Evolutionary conservation across 257 asterid species (phyloP).

Genomic region (Solanum habrochaites): DNA sequence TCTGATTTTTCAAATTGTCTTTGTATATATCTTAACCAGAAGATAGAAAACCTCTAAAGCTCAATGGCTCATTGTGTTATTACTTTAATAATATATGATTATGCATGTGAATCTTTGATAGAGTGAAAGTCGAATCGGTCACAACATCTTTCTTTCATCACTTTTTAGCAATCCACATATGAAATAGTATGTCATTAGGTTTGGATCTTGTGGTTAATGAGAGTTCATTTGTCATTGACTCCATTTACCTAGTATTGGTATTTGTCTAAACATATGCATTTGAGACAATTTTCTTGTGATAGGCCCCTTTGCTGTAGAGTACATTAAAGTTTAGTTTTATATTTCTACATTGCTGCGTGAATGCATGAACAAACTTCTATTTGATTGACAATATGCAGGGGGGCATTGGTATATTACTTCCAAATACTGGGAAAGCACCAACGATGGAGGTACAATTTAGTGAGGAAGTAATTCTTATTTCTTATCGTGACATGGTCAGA

Average conservation of each 20-base stretch:
- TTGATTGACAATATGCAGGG: constrained; percentile 45
- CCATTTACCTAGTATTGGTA: neutral
- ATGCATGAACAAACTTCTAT: neutral
- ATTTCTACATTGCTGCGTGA: neutral
- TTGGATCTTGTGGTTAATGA: neutral
- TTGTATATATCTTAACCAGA: neutral
- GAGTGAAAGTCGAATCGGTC: neutral
- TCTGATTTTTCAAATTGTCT: neutral
- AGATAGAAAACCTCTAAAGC: neutral
- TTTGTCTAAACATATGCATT: neutral
- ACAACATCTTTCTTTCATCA: neutral
- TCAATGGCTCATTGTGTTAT: neutral
- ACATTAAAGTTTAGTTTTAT: neutral
- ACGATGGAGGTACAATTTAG: constrained; percentile 69
- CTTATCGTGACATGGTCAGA: neutral
- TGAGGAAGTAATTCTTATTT: neutral
- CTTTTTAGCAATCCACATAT: neutral
- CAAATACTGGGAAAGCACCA: constrained; percentile 82
- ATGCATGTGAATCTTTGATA: neutral
- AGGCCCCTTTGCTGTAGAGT: neutral
- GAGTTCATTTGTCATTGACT: neutral
- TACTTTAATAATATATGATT: neutral
- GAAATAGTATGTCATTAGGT: neutral
- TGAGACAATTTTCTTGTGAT: neutral
- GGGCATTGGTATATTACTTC: too few relatives aligned